Evolutionary conservation across 345 rosid genomes (phyloP), one percentile per base, ranked within the genome.

Genomic region (Citrus trifoliata): DNA sequence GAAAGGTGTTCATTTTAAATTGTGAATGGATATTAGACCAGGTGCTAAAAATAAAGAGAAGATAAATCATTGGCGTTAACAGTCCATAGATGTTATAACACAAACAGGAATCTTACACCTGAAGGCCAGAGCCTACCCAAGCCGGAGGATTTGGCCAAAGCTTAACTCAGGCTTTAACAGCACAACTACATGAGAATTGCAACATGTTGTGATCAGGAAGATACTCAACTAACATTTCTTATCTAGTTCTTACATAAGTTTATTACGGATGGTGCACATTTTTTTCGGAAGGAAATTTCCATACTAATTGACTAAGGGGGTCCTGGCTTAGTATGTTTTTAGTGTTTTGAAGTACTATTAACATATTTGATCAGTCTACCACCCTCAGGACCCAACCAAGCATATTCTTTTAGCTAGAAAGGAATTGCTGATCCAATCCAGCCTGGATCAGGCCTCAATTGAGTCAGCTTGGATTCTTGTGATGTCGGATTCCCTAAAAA

Each of bases 21-120:
- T 3, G 7, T 64, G 35, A 25, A 32, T 12, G 10, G 48, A 19
- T 48, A 66, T 33, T 73, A 22, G 35, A 75, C 37, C 79, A 59
- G 46, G 67, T 70, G 24, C 53, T 4, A 69, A 70, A 75, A 66
- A 48, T n/a, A 71, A 72, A 64, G 22, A 75, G 56, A 37, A 27
- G 37, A 25, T 61, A 61, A 66, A 51, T 72, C 7, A 56, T 5
- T 14, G 14, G 38, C 22, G 64, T 61, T n/a, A 61, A 55, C 3
- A 37, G 16, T 56, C 62, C 38, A 64, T 58, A 32, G 7, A 24
- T 71, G 58, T 33, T 58, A 66, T 38, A 28, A 51, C 10, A 62
- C 21, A 56, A 38, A 40, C 51, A 6, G 38, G 42, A 73, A 58
- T 37, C 16, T 42, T 42, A 46, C 38, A 30, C 35, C 67, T 55